These are phyloP conservation scores for Dactylellina cionopaga DNA, from an alignment of 2,329 filamentous ascomycete genomes.

Conservation along the genomic window DNA sequence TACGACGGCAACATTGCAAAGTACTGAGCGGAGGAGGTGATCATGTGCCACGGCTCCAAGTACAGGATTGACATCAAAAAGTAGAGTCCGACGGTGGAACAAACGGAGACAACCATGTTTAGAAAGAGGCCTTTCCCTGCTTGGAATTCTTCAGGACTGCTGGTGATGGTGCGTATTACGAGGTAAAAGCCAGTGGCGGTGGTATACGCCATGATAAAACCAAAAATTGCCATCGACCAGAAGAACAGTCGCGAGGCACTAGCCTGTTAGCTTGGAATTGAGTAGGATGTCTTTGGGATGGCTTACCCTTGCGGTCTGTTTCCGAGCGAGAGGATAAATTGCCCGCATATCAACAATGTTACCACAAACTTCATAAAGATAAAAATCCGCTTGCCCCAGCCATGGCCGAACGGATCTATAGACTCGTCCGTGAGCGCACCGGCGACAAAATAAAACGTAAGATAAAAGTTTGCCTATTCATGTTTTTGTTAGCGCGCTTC, in stretches of 20 bases:
- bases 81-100: slow-evolving; percentile 90
- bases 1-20: slow-evolving; percentile 91
- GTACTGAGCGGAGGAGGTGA: slow-evolving; percentile 90
- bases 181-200: slow-evolving; percentile 90
- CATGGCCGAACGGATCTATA: slow-evolving; percentile 90
- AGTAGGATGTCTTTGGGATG: not conserved
- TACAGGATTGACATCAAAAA: slow-evolving; percentile 97
- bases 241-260: slow-evolving; percentile 86
- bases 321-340: slow-evolving; percentile 95
- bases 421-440: slow-evolving; percentile 82
- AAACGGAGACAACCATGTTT: slow-evolving; percentile 89
- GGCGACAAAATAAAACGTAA: slow-evolving; percentile 97
- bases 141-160: slow-evolving; percentile 64
- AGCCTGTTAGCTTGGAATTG: not conserved
- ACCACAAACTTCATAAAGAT: slow-evolving; percentile 84
- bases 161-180: slow-evolving; percentile 79
- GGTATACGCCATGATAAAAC: slow-evolving; percentile 94
- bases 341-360: slow-evolving; percentile 86
- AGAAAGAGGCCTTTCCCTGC: slow-evolving; percentile 92
- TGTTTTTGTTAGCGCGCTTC: slow-evolving; percentile 55
- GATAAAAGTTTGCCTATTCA: slow-evolving; percentile 86
- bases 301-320: slow-evolving; percentile 87
- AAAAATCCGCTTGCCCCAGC: slow-evolving; percentile 86
- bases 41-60: slow-evolving; percentile 98
- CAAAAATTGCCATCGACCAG: slow-evolving; percentile 86